phyloP scores from a whole-genome alignment of 164 flowering plant species.

The Dillenia turbinata region DNA sequence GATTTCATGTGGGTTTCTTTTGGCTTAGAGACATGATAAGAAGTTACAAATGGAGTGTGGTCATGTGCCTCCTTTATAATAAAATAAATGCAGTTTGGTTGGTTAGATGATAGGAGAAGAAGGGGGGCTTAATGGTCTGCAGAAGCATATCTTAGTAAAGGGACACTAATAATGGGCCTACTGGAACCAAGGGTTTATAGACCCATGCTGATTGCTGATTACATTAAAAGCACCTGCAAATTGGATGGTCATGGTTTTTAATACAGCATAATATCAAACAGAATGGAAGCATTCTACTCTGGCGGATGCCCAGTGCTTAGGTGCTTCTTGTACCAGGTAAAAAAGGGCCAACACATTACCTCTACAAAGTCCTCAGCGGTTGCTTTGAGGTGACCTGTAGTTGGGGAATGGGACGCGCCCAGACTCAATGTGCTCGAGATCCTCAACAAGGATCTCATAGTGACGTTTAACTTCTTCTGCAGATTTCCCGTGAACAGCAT shows the following conservation, averaged over 20 bases:
- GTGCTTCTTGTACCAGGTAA: not conserved
- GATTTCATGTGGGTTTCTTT: conserved; percentile 38
- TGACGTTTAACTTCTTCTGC: conserved; percentile 42
- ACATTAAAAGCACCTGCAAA: not conserved
- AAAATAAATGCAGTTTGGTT: not conserved
- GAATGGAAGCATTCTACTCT: too few species aligned
- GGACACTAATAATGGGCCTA: too few species aligned
- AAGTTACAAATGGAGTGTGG: conserved; percentile 20
- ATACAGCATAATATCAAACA: not conserved
- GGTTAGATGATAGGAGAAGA: conserved; percentile 10
- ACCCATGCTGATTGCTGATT: not conserved
- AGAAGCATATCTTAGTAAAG: not conserved
- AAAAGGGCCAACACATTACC: conserved; percentile 1
- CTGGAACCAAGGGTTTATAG: not conserved
- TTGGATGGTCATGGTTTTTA: not conserved
- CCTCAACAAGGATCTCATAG: conserved; percentile 32
- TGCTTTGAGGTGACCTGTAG: conserved; percentile 18
- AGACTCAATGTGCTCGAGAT: conserved; percentile 35
- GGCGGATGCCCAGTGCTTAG: not conserved
- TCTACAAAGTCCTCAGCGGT: conserved; percentile 4
- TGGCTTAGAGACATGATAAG: conserved; percentile 36
- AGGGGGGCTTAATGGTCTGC: conserved; percentile 6
- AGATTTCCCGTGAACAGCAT: conserved; percentile 36
- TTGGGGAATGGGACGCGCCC: conserved; percentile 34
- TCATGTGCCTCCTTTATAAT: conserved; percentile 12